Evolutionary conservation across 345 rosid species (phyloP), one percentile per base, ranked within the genome.

Genomic region (Carallia brachiata): DNA sequence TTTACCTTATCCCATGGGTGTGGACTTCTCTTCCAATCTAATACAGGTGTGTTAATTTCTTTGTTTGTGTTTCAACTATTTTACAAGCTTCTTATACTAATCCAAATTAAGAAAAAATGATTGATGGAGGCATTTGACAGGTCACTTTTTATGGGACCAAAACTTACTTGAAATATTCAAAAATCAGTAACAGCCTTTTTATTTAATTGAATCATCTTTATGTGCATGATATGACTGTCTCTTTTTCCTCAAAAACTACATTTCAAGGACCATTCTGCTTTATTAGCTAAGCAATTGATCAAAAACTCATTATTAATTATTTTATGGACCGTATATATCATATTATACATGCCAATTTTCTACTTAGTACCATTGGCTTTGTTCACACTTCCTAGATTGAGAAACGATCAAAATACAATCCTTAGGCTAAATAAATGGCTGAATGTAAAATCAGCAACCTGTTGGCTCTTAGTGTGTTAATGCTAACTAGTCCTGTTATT

Each of bases 1-100:
- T 0, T 65, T 76, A 16, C 63, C 78, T 36, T 79, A 56, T 57
- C 80, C 69, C 6, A 70, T 58, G 47, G 81, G 73, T 12, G n/a
- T 78, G 19, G 77, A 85, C 70, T 83, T 81, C 77, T 73, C 88
- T 10, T 83, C 88, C 23, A 77, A 75, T 72, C 79, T 86, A 58
- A 62, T 83, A 19, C 84, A 84, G 84, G 87, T 84, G 77, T 18
- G 13, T 17, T 5, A 50, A 13, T 13, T 31, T 17, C 6, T 8
- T 60, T 15, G 18, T 31, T 31, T 34, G 5, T 60, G 7, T 28
- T 19, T 58, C 31, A 8, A 0, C 61, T 19, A 7, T 30, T 28
- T 10, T 23, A 53, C 66, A 70, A 37, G 28, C 9, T n/a, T 32
- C 32, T 8, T 52, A 47, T 32, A 34, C 6, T 9, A 13, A 36